Conservation (phyloP, 345 rosid genomes). For the Camelina neglecta region DNA sequence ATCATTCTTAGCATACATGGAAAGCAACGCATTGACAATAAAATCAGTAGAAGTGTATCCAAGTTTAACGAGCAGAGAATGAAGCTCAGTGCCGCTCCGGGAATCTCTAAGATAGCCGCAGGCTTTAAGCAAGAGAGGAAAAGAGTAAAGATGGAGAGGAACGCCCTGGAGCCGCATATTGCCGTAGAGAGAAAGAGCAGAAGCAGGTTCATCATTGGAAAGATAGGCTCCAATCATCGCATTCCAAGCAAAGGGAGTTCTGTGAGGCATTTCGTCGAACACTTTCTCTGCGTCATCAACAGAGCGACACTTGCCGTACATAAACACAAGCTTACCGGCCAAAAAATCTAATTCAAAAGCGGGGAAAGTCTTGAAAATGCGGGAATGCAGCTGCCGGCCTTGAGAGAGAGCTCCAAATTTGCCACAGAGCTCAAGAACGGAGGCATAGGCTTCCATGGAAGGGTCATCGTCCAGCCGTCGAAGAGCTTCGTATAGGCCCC, state of each 20-base stretch:
- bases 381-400: constrained; percentile 68
- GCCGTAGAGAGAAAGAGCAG: constrained; percentile 56
- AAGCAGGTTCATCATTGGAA: constrained; percentile 55
- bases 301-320: constrained; percentile 74
- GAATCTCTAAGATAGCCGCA: constrained; percentile 53
- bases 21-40: constrained; percentile 69
- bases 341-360: constrained; percentile 46
- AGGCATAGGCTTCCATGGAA: constrained; percentile 50
- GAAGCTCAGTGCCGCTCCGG: constrained; percentile 61
- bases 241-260: constrained; percentile 76
- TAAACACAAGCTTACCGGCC: constrained; percentile 67
- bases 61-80: constrained; percentile 59
- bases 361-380: constrained; percentile 47
- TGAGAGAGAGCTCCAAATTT: constrained; percentile 45
- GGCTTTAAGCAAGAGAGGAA: constrained; percentile 69
- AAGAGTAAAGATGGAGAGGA: constrained; percentile 63
- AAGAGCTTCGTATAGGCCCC: constrained; percentile 53
- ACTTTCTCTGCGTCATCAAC: constrained; percentile 57
- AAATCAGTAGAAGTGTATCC: constrained; percentile 51
- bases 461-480: constrained; percentile 32
- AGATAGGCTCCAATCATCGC: constrained; percentile 72
- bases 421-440: constrained; percentile 60
- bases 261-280: constrained; percentile 69
- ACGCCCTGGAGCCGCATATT: constrained; percentile 57
- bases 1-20: constrained; percentile 82